Conservation (phyloP, 2,329 filamentous ascomycete genomes). For the Camillea tinctor region DNA sequence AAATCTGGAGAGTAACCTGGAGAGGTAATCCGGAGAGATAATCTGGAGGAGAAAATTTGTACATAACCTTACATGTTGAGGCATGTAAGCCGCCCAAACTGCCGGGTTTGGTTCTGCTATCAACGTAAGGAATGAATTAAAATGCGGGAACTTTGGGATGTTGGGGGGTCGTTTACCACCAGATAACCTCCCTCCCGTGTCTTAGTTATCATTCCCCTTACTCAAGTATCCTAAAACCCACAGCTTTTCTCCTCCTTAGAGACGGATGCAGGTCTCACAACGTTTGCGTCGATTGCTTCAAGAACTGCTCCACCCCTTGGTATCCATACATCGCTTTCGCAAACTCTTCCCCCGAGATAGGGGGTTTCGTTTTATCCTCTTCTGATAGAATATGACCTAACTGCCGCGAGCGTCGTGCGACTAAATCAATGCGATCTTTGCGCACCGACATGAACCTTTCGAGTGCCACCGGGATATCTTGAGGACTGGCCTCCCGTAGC, state of each 20-base stretch:
- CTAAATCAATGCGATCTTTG: slow-evolving; percentile 20
- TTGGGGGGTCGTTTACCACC: too few relatives aligned
- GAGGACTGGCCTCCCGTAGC: slow-evolving; percentile 9
- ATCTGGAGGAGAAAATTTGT: too few relatives aligned
- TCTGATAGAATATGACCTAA: slow-evolving; percentile 16
- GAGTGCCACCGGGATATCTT: slow-evolving; percentile 6
- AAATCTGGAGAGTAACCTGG: background rate
- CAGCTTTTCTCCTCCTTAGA: too few relatives aligned
- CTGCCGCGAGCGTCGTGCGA: slow-evolving; percentile 19
- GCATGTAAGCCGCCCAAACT: too few relatives aligned
- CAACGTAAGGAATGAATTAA: too few relatives aligned
- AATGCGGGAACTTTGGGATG: too few relatives aligned
- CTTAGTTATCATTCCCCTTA: background rate
- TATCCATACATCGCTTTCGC: slow-evolving; percentile 20
- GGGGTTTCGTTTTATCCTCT: slow-evolving; percentile 15
- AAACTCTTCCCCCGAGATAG: slow-evolving; percentile 20
- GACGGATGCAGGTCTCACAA: background rate
- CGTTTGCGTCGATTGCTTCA: slow-evolving; percentile 1
- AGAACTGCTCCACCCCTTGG: slow-evolving; percentile 18
- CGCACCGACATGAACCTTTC: slow-evolving; percentile 20
- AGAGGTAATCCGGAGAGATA: background rate
- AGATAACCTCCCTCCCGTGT: too few relatives aligned
- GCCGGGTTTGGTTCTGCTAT: too few relatives aligned
- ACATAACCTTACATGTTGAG: too few relatives aligned
- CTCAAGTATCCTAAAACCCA: background rate